Evolutionary conservation across 163 green algal species (phyloP), one percentile per base, ranked within the genome.

Genomic region (Coccomyxa subellipsoidea): DNA sequence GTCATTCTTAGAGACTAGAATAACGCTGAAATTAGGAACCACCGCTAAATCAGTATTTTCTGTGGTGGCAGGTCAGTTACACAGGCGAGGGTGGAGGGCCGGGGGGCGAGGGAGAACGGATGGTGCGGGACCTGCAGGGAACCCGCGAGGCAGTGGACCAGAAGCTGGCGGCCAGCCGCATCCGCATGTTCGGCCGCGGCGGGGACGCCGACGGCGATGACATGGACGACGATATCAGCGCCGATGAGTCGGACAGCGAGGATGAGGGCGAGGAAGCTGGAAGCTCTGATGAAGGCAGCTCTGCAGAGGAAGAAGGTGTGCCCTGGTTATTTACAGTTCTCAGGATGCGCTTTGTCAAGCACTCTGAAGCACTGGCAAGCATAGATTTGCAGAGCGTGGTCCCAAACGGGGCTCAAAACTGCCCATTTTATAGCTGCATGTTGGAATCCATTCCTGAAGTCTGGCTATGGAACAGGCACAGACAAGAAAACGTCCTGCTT

Each of bases 71-170:
- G 92, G 87, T 94, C 38, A 90, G 95, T 82, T 96, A 92, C 85
- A 93, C 72, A 35, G 78, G 77, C 29, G 73, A 78, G 31, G 72
- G 79, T 38, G 71, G 53, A 18, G 75, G 77, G 4, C 75, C 77
- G 40, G 10, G 38, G 37, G 80, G 76, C 4, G 91, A 95, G 78
- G 95, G 96, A 2, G 95, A 97, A 85, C 86, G 81, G 23, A 96
- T 97, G 95, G 91, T 98, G 72, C 83, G 91, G 8, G 69, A 90
- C 35, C 92, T 95, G 73, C 88, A 72, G 39, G 76, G n/a, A 39
- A 21, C 82, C 38, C 77, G 73, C 1, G 32, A 81, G 73, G 78
- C 37, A 18, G 80, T 90, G 34, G 89, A 91, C 47, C 79, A 85
- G 80, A 83, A 88, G 83, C 78, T 89, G 66, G 71, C 83, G 8